These are phyloP conservation scores for Talaromyces sp. DNA, from an alignment of 2,329 filamentous ascomycete species.

Conservation along the genomic window DNA sequence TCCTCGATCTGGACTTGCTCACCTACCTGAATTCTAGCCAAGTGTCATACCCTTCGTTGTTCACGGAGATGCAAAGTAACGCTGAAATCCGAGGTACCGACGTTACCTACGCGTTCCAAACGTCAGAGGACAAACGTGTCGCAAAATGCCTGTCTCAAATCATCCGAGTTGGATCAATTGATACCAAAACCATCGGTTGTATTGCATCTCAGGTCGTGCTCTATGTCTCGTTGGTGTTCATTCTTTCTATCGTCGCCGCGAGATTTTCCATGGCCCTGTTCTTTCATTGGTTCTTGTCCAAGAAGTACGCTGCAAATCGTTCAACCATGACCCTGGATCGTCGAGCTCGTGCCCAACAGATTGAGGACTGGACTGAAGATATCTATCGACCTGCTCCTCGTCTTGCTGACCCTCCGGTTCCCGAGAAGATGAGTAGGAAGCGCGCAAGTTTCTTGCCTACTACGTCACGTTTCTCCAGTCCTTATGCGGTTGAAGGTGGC, in stretches of 20 bases:
- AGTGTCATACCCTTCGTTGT: constrained; percentile 70
- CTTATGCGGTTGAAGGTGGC: constrained; percentile 70
- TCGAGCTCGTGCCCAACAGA: constrained; percentile 84
- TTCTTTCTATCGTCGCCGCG: constrained; percentile 78
- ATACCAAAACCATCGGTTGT: constrained; percentile 93
- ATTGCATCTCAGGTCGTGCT: constrained; percentile 97
- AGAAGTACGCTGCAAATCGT: constrained; percentile 76
- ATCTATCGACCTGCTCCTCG: constrained; percentile 90
- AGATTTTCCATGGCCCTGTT: constrained; percentile 85
- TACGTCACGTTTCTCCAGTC: constrained; percentile 89
- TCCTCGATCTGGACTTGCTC: constrained; percentile 83
- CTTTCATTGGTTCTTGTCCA: constrained; percentile 95
- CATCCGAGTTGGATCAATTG: constrained; percentile 91
- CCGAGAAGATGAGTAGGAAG: constrained; percentile 67
- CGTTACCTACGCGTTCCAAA: constrained; percentile 82
- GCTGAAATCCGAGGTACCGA: constrained; percentile 74
- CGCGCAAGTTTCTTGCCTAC: constrained; percentile 85
- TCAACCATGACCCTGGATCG: constrained; percentile 77
- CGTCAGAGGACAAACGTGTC: constrained; percentile 70
- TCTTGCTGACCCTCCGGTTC: constrained; percentile 68
- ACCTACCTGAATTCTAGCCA: constrained; percentile 84
- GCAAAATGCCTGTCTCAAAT: constrained; percentile 88
- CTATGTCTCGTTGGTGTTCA: constrained; percentile 87
- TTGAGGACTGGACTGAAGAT: constrained; percentile 96
- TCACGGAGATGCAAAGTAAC: constrained; percentile 73